These are phyloP conservation scores for Tetradesmus obliquus DNA, from an alignment of 139 green algal species.

Conservation along the genomic window DNA sequence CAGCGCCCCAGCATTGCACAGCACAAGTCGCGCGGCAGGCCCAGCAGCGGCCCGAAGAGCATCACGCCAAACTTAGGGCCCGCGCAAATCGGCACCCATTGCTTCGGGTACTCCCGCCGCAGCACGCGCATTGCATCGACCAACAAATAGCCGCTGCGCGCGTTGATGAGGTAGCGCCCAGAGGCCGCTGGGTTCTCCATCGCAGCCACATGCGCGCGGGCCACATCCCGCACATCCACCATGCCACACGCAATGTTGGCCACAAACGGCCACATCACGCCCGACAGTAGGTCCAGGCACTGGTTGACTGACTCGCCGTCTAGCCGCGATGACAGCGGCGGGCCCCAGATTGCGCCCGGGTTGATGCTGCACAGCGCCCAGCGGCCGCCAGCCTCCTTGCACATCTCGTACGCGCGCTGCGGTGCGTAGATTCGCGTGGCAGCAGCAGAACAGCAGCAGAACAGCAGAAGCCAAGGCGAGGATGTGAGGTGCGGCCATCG, in stretches of 20 bases:
- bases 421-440: too few relatives aligned
- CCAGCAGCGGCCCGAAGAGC: neutral
- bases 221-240: constrained; percentile 72
- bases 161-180: constrained; percentile 36
- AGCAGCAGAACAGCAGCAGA: neutral
- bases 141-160: constrained; percentile 27
- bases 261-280: constrained; percentile 39
- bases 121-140: neutral
- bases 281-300: constrained; percentile 34
- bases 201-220: constrained; percentile 64
- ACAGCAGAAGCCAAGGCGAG: neutral
- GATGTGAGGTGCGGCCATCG: too few relatives aligned
- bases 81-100: neutral
- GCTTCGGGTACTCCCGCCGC: constrained; percentile 9
- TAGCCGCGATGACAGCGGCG: constrained; percentile 29
- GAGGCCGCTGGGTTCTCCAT: constrained; percentile 49
- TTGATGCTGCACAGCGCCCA: constrained; percentile 68
- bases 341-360: constrained; percentile 61
- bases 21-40: neutral
- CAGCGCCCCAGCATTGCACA: neutral
- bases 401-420: constrained; percentile 41
- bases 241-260: constrained; percentile 37
- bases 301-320: constrained; percentile 53
- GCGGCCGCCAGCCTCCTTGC: constrained; percentile 32
- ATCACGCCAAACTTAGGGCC: neutral